phyloP scores from a whole-genome alignment of 2,329 filamentous ascomycete species.

The Fusarium vanettenii region DNA sequence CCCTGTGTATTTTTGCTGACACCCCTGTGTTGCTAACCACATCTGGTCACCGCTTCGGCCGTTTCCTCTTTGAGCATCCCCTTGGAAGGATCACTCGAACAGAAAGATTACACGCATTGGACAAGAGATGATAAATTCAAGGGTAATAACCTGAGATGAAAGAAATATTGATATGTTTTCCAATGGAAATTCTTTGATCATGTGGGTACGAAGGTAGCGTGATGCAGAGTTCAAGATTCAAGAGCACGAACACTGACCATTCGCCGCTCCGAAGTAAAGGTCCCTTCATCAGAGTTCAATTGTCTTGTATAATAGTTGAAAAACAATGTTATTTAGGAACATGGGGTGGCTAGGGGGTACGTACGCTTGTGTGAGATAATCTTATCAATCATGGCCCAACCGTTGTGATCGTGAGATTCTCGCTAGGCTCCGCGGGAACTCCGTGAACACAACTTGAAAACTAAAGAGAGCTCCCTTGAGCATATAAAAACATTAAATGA shows the following conservation, averaged over 20 bases:
- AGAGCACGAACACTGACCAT: background rate
- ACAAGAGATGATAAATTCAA: background rate
- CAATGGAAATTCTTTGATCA: background rate
- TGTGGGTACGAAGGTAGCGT: background rate
- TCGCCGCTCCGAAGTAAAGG: background rate
- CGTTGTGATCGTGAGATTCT: background rate
- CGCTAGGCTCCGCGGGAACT: background rate
- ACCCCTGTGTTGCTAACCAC: background rate
- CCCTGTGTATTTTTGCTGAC: background rate
- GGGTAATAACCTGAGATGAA: background rate
- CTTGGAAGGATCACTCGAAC: background rate
- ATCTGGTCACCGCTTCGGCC: background rate
- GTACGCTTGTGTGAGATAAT: background rate
- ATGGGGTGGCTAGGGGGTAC: background rate
- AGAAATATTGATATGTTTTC: background rate
- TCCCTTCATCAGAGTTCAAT: no score
- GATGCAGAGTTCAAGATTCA: background rate
- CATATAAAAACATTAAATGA: background rate
- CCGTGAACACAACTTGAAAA: background rate
- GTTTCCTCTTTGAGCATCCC: background rate
- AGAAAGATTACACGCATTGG: background rate
- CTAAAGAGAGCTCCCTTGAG: background rate
- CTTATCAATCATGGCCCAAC: background rate
- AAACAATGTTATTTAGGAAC: background rate
- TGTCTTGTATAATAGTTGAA: background rate